Base-by-base conservation (phyloP, 75 land plant species). In the Adiantum capillusveneris region DNA sequence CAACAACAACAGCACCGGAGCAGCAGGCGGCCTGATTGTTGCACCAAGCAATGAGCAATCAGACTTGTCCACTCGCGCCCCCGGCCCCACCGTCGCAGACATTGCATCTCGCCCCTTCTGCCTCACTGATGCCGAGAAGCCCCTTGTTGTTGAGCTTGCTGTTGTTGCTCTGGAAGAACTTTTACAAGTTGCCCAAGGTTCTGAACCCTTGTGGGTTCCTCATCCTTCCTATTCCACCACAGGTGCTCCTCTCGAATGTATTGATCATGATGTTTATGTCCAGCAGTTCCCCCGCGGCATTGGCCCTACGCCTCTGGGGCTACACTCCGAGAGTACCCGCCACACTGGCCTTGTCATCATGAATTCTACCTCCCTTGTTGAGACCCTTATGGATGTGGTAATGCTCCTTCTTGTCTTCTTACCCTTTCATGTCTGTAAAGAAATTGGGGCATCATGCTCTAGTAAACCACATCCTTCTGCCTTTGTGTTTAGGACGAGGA, bases 81-180 rank as follows among this genome's bases (percentile, higher is more conserved):
- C 50, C 5, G 27, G 57, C 6, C 45, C 66, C 44, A 19, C 44
- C 2, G 57, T 65, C 1, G 66, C 28, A 2, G 46, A 63, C 22
- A 49, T 63, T 7, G 55, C 55, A 0, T 43, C 55, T 1, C 55
- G 55, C 2, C 65, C 55, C 1, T 58, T 34, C 19, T 76, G 75
- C 12, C 80, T 65, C 0, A 36, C 71, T 0, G 84, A 86, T 20
- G 68, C 70, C 0, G 91, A 86, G 25, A 86, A 85, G 60, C 86
- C 90, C 0, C 60, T 88, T 77, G 76, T 88, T 11, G 72, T 84
- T 12, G 96, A 90, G 64, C 81, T 90, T 5, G 96, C 96, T 0
- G 87, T 90, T 25, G 75, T 82, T 1, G 96, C 96, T 26, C 84
- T 90, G 85, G 96, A 86, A 53, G 96, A 90, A 51, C 75, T 90